phyloP scores from a whole-genome alignment of 495 filamentous ascomycete genomes.

The Daldinia bambusicola region DNA sequence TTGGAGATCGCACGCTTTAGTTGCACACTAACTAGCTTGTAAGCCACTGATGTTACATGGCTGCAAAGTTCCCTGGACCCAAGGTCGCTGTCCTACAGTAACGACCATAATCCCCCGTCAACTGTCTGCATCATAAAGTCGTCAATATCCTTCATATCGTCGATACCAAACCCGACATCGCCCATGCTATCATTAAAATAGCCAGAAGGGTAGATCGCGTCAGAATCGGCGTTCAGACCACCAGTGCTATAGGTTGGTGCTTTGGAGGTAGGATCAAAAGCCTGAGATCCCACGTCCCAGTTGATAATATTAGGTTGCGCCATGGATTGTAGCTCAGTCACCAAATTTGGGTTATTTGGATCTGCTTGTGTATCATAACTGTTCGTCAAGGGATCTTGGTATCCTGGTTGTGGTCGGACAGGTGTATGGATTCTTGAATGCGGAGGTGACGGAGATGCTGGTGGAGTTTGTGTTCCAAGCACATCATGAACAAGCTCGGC shows the following conservation, averaged over 20 bases:
- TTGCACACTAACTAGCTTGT: background rate
- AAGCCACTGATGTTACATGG: too few species aligned
- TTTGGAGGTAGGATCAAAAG: background rate
- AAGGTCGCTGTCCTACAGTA: constrained; percentile 1
- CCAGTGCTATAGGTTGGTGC: background rate
- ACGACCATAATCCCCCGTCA: constrained; percentile 31
- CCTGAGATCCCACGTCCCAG: constrained; percentile 18
- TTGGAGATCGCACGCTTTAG: background rate
- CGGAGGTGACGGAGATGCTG: constrained; percentile 19
- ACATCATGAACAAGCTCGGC: constrained; percentile 29
- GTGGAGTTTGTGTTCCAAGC: constrained; percentile 34
- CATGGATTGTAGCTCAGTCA: background rate
- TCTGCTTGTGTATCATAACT: background rate
- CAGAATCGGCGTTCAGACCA: constrained; percentile 1
- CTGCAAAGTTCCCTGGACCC: background rate
- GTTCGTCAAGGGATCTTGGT: background rate
- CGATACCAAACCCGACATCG: constrained; percentile 10
- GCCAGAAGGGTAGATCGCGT: background rate
- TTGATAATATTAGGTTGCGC: constrained; percentile 13
- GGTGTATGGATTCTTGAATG: background rate
- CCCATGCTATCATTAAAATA: constrained; percentile 10
- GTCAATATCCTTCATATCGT: constrained; percentile 36
- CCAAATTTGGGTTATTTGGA: background rate
- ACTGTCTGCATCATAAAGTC: constrained; percentile 31
- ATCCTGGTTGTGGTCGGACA: background rate